These are phyloP conservation scores for Centrapalus pauciflorus DNA, from an alignment of 129 eudicot genomes.

Conservation along the genomic window DNA sequence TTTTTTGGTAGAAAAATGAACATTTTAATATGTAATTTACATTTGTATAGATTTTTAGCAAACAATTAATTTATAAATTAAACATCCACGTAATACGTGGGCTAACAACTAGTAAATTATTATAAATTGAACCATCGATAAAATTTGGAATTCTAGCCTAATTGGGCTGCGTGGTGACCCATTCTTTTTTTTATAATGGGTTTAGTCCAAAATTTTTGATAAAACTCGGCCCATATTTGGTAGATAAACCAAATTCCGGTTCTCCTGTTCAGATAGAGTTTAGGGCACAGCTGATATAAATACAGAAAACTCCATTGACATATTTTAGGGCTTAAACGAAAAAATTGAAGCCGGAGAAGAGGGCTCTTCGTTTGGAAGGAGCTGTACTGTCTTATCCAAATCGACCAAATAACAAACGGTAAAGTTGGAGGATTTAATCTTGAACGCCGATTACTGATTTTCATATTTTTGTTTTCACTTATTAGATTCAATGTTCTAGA, in stretches of 20 bases:
- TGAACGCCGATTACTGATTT: background rate
- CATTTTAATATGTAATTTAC: no score
- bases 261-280: slow-evolving; percentile 24
- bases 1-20: no score
- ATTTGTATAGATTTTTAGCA: no score
- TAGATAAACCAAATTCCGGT: slow-evolving; percentile 6
- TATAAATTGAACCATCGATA: no score
- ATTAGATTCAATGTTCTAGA: background rate
- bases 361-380: slow-evolving; percentile 42
- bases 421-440: background rate
- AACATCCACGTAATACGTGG: no score
- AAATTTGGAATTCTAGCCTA: background rate
- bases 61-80: no score
- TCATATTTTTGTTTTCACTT: background rate
- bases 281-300: slow-evolving; percentile 50
- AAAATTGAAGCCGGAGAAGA: slow-evolving; percentile 60
- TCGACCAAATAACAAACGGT: slow-evolving; percentile 26
- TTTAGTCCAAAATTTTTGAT: background rate
- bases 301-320: slow-evolving; percentile 18
- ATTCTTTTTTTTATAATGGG: background rate
- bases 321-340: slow-evolving; percentile 64
- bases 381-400: slow-evolving; percentile 19
- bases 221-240: slow-evolving; percentile 3
- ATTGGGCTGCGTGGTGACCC: background rate
- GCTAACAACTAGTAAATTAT: no score